Evolutionary conservation across 805 yeast species (phyloP), one percentile per base, ranked within the genome.

Genomic region (Lipomyces anomalus): DNA sequence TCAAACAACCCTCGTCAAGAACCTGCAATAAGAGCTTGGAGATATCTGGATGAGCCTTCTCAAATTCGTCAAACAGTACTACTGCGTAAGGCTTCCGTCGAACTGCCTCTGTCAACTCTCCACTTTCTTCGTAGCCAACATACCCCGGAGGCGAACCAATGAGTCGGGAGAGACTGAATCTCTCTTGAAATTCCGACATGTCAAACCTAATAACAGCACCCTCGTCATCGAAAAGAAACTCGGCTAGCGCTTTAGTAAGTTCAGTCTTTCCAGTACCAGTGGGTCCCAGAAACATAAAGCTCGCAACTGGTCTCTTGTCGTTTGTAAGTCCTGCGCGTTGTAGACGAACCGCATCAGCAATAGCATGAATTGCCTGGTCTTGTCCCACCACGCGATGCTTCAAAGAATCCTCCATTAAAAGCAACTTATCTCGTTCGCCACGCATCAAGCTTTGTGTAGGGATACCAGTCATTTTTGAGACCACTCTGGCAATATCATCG

Each of bases 261-360:
- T 92, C 97, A 0, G 98, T 92, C 66, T 90, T 90, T 68, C 98
- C 98, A 0, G 97, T 90, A 68, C 98, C 98, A 0, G 98, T 92
- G 43, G 98, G 97, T 20, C 98, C 98, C 55, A 92, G 71, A 66
- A 92, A 92, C 83, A 90, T 82, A 66, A 92, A 92, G 44, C 95
- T 84, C 1, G 97, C 97, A 58, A 90, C 89, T 4, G 98, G 98
- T 50, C 97, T 76, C 65, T 84, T 84, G 53, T 88, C 95, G 63
- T 85, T 84, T 6, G 97, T 90, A 48, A 90, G 75, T 1, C 98
- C 98, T 0, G 98, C 98, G 60, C 98, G 77, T 63, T 92, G 98
- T 48, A 90, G 71, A 64, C 97, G 81, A 13, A 90, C 97, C 1
- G 97, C 96, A 64, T 89, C 95, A 0, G 96, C 75, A 40, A 90